Conservation (phyloP, 306 rosid genomes). For the Oxytropis ochrocephala region DNA sequence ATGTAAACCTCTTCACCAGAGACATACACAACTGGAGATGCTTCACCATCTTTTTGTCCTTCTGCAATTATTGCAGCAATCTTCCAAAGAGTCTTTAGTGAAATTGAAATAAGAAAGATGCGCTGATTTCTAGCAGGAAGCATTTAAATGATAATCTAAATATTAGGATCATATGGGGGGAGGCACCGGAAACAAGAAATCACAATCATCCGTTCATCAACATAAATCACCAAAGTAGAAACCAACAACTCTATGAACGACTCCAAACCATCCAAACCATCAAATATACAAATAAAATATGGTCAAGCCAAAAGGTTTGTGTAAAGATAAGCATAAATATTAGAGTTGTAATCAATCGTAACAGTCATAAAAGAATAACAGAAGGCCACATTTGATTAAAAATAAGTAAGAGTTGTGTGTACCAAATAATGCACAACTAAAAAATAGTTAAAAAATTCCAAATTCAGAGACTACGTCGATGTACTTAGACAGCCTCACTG, state of each 20-base stretch:
- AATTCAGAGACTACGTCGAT: neutral
- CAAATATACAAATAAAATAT: too few species aligned
- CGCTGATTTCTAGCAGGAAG: constrained; percentile 1
- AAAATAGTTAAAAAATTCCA: neutral
- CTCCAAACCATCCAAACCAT: neutral
- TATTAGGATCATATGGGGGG: neutral
- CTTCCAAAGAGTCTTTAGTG: constrained; percentile 35
- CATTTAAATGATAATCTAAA: constrained; percentile 7
- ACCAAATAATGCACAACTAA: neutral
- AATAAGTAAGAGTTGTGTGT: neutral
- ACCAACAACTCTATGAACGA: neutral
- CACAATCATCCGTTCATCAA: neutral
- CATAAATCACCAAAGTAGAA: constrained; percentile 7
- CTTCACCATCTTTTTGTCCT: constrained; percentile 35
- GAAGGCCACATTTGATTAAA: too few species aligned
- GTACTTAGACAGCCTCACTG: neutral
- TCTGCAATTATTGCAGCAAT: constrained; percentile 71
- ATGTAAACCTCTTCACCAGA: too few species aligned
- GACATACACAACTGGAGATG: constrained; percentile 61
- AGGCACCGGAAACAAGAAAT: neutral
- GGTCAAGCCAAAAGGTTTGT: too few species aligned
- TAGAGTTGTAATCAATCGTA: too few species aligned
- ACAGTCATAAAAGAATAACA: too few species aligned
- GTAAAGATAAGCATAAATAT: too few species aligned
- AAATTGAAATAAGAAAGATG: neutral